Conservation (phyloP, 129 eudicot species). For the Rutidosis leptorrhynchoides region DNA sequence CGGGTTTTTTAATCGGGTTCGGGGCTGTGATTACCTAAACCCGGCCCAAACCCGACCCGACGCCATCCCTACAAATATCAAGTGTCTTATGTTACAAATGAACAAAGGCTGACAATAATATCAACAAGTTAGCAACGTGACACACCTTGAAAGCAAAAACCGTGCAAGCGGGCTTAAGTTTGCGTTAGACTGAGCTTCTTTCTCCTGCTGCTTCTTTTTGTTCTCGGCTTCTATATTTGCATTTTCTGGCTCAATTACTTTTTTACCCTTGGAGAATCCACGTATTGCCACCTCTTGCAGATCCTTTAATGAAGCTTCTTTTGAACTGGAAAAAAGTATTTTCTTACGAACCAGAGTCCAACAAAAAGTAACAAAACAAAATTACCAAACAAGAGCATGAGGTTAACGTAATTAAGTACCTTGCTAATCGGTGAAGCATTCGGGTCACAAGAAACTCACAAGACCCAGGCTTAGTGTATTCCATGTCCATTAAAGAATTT, state of each 20-base stretch:
- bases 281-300: conserved; percentile 69
- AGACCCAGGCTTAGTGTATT: conserved; percentile 69
- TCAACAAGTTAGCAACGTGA: conserved; percentile 7
- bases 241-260: conserved; percentile 37
- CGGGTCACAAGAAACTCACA: conserved; percentile 66
- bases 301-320: conserved; percentile 68
- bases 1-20: too few species aligned
- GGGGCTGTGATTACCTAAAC: too few species aligned
- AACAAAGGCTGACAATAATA: background rate
- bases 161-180: conserved; percentile 80
- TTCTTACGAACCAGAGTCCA: background rate
- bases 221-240: conserved; percentile 50
- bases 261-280: conserved; percentile 56
- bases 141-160: conserved; percentile 89
- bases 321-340: conserved; percentile 47
- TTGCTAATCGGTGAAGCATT: conserved; percentile 81
- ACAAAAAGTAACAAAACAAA: background rate
- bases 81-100: background rate
- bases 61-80: too few species aligned
- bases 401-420: conserved; percentile 39
- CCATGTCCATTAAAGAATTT: conserved; percentile 73
- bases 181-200: conserved; percentile 55
- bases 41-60: too few species aligned
- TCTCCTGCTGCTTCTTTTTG: conserved; percentile 66
- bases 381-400: background rate